Percentiles rank a stretch among this genome's conserved stretches.
phyloP scores from a whole-genome alignment of 2,329 filamentous ascomycete genomes.

The Colletotrichum sp. region DNA sequence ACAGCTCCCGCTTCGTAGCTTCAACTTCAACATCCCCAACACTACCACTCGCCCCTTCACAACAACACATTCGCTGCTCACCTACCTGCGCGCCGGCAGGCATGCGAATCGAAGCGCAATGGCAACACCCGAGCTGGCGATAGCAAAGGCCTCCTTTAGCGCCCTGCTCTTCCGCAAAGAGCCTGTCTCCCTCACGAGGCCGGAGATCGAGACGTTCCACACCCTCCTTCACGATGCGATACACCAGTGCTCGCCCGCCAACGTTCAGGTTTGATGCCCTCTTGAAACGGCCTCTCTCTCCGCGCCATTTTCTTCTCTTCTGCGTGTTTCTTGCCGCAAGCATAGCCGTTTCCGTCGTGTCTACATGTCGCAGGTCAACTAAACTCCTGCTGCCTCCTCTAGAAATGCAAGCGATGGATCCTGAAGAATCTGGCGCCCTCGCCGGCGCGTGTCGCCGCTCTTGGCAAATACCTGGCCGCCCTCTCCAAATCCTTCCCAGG shows the following conservation, averaged over 20 bases:
- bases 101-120: conserved; percentile 41
- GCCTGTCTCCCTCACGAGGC: conserved; percentile 70
- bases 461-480: conserved; percentile 78
- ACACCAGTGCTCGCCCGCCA: conserved; percentile 75
- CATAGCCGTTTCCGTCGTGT: conserved; percentile 17
- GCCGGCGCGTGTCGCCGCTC: conserved; percentile 64
- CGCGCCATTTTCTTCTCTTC: conserved; percentile 21
- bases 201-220: conserved; percentile 74
- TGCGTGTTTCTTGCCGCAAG: not conserved
- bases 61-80: not conserved
- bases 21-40: not conserved
- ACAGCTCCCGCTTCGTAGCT: not conserved
- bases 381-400: conserved; percentile 40
- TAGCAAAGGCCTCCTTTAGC: conserved; percentile 80
- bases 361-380: conserved; percentile 28
- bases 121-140: conserved; percentile 74
- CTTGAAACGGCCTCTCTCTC: conserved; percentile 25
- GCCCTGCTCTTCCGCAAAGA: conserved; percentile 77
- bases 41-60: not conserved
- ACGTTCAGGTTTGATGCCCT: conserved; percentile 81
- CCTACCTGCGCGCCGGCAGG: not conserved
- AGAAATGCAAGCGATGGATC: conserved; percentile 92
- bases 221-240: conserved; percentile 67
- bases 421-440: conserved; percentile 74
- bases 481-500: conserved; percentile 64